These are phyloP conservation scores for Hyaloscypha hepaticicola DNA, from an alignment of 495 filamentous ascomycete species.

Conservation along the genomic window DNA sequence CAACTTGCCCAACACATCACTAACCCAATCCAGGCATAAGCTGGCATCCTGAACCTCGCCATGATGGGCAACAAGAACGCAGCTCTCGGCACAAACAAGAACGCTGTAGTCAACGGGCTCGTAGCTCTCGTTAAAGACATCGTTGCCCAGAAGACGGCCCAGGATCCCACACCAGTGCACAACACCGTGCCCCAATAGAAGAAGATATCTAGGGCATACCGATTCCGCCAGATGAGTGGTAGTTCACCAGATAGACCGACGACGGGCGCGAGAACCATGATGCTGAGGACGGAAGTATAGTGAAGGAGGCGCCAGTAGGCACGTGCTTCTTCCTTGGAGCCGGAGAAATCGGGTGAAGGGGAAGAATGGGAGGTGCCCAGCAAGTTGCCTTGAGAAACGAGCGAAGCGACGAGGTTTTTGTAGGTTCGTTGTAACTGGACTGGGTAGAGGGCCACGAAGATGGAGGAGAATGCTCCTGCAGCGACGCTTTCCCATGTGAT, in stretches of 20 bases:
- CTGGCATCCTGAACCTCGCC: slow-evolving; percentile 38
- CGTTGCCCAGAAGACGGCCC: slow-evolving; percentile 40
- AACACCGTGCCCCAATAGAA: slow-evolving; percentile 33
- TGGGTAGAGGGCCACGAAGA: slow-evolving; percentile 51
- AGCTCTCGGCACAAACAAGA: slow-evolving; percentile 39
- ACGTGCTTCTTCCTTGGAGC: slow-evolving; percentile 41
- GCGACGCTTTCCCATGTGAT: slow-evolving; percentile 50
- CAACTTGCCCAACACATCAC: slow-evolving; percentile 46
- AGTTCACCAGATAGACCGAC: slow-evolving; percentile 48
- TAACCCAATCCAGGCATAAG: slow-evolving; percentile 45
- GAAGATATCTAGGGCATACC: slow-evolving; percentile 47
- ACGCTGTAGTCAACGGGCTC: slow-evolving; percentile 41
- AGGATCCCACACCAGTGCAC: slow-evolving; percentile 34
- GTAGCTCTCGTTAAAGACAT: slow-evolving; percentile 42
- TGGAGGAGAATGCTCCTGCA: slow-evolving; percentile 48
- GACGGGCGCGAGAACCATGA: slow-evolving; percentile 46
- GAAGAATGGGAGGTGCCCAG: slow-evolving; percentile 20
- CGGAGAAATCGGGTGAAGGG: slow-evolving; percentile 26
- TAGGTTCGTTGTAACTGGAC: slow-evolving; percentile 47
- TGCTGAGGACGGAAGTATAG: slow-evolving; percentile 47
- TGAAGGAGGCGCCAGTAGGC: slow-evolving; percentile 49
- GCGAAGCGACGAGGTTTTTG: slow-evolving; percentile 32
- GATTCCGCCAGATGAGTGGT: slow-evolving; percentile 44
- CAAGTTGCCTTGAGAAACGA: slow-evolving; percentile 31
- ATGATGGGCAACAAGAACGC: slow-evolving; percentile 42